phyloP scores from a whole-genome alignment of 164 flowering plant genomes.

The Hamamelis virginiana region DNA sequence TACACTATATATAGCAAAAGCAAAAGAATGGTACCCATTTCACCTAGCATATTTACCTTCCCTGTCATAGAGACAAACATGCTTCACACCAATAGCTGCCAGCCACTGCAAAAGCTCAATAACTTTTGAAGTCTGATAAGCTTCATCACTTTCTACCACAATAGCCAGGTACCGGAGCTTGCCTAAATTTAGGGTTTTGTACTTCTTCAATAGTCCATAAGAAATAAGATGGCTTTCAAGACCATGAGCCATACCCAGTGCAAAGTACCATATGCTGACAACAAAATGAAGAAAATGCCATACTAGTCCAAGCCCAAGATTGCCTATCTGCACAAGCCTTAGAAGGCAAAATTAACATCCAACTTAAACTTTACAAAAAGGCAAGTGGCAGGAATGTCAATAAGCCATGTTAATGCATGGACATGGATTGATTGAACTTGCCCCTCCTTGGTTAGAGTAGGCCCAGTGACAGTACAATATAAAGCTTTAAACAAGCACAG shows the following conservation, averaged over 20 bases:
- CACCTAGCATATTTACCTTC: conserved; percentile 52
- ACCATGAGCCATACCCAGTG: conserved; percentile 17
- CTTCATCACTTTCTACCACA: conserved; percentile 89
- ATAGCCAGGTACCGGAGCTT: conserved; percentile 70
- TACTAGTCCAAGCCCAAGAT: conserved; percentile 32
- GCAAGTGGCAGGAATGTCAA: not conserved
- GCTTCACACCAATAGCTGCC: conserved; percentile 57
- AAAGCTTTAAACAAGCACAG: not conserved
- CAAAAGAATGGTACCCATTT: not conserved
- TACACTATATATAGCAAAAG: conserved; percentile 1
- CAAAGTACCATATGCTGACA: conserved; percentile 41
- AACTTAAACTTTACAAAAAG: conserved; percentile 4
- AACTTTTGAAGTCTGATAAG: conserved; percentile 45
- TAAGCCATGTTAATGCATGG: not conserved
- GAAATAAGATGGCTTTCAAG: conserved; percentile 60
- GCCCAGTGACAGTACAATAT: not conserved
- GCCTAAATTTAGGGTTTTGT: conserved; percentile 38
- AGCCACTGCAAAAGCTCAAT: conserved; percentile 69
- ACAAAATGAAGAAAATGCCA: conserved; percentile 62
- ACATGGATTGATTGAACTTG: not conserved
- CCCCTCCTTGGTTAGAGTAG: not conserved
- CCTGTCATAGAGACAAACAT: conserved; percentile 71
- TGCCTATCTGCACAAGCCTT: conserved; percentile 32
- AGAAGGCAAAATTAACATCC: conserved; percentile 17
- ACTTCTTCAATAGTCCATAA: conserved; percentile 38